Percentiles rank a stretch among this genome's conserved stretches.
Conservation (phyloP, 176 grass and related monocot species). For the Avena eriantha region DNA sequence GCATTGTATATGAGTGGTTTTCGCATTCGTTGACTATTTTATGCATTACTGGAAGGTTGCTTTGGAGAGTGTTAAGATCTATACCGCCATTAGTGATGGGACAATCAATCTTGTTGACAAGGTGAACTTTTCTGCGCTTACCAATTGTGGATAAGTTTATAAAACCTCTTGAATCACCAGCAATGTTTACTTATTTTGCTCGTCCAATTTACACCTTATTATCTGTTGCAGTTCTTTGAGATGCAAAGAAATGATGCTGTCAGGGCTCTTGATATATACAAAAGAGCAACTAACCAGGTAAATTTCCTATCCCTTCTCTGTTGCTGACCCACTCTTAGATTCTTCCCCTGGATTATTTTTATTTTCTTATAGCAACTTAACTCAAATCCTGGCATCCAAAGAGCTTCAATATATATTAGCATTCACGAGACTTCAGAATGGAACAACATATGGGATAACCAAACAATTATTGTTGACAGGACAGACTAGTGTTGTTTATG, state of each 20-base stretch:
- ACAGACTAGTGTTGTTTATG: background rate
- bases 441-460: background rate
- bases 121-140: conserved; percentile 51
- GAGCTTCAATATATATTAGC: background rate
- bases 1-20: conserved; percentile 5
- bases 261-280: conserved; percentile 97
- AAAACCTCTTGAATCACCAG: conserved; percentile 10
- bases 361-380: background rate
- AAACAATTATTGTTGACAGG: background rate
- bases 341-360: background rate
- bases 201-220: conserved; percentile 42
- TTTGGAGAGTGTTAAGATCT: conserved; percentile 94
- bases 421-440: background rate
- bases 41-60: conserved; percentile 74
- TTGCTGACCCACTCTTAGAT: background rate
- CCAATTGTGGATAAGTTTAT: conserved; percentile 5
- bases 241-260: conserved; percentile 96
- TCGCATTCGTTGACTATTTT: conserved; percentile 41
- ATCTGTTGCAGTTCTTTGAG: conserved; percentile 87
- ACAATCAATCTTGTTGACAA: conserved; percentile 97
- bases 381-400: background rate
- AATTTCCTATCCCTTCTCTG: background rate
- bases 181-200: conserved; percentile 40
- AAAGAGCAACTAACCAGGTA: conserved; percentile 96
- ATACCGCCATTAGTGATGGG: conserved; percentile 90